These are phyloP conservation scores for Articulospora tetracladia DNA, from an alignment of 495 filamentous ascomycete genomes.

Conservation along the genomic window DNA sequence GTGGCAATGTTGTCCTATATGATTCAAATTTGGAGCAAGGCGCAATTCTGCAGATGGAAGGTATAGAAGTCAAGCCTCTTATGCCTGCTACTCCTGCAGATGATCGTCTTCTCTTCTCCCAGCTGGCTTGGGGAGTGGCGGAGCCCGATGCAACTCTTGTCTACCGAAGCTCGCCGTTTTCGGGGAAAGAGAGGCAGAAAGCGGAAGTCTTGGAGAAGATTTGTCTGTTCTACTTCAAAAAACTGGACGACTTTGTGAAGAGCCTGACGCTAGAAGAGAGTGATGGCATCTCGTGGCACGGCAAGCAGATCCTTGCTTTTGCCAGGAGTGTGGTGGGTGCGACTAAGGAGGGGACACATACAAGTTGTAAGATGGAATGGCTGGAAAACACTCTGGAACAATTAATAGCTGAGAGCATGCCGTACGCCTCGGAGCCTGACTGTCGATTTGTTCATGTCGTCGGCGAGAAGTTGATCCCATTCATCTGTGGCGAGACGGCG, in stretches of 20 bases:
- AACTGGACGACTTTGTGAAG: not conserved
- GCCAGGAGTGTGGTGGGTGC: constrained; percentile 16
- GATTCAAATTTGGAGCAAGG: not conserved
- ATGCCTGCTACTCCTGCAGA: not conserved
- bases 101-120: constrained; percentile 1
- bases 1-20: constrained; percentile 28
- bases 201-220: not conserved
- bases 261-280: not conserved
- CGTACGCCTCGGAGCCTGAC: not conserved
- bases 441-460: constrained; percentile 15
- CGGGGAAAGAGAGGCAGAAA: not conserved
- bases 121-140: not conserved
- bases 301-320: constrained; percentile 3
- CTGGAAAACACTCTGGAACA: not conserved
- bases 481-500: constrained; percentile 34
- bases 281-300: not conserved
- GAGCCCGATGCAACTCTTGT: not conserved
- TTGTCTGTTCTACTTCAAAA: not conserved
- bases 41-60: constrained; percentile 28
- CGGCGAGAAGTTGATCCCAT: constrained; percentile 34
- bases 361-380: constrained; percentile 7
- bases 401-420: not conserved
- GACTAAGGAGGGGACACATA: constrained; percentile 6
- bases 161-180: not conserved
- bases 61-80: constrained; percentile 1